Base-by-base conservation (phyloP, 768 basidiomycete genomes). In the Fomitopsis serialis region DNA sequence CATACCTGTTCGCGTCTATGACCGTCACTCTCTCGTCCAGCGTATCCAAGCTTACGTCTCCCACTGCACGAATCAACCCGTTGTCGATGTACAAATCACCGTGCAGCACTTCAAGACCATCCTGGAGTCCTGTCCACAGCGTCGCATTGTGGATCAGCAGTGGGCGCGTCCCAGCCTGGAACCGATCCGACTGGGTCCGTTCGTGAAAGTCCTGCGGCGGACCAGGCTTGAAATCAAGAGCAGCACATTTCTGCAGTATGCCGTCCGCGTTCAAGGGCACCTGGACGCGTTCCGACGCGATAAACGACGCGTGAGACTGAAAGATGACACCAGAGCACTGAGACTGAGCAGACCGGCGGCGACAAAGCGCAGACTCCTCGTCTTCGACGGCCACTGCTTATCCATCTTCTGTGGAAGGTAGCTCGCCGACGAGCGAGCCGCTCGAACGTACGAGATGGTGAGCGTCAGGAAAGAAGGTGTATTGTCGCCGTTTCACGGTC, bases 51-150 rank as follows among this genome's bases (percentile, higher is more conserved):
- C 54, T 45, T 3, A 53, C 57, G 10, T 61, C 37, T 2, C 84
- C 84, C 19, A 90, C 70, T 25, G 72, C 71, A 46, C 77, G 70
- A 55, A 92, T 76, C 15, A 92, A 49, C 0, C 90, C 89, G 47
- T 78, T 72, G 54, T 85, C 78, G 13, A 92, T 63, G 0, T 85
- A 68, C 2, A 92, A 64, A 49, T 84, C 81, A 0, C 82, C 83
- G n/a, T 69, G 68, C 10, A 85, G 57, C 8, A 84, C 63, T 57
- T 87, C 78, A 5, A 68, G 69, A 0, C 88, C 89, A 29, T 78
- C 70, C 10, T 74, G 58, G 8, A 70, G 67, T 0, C 89, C 91
- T 2, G 89, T 90, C 91, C 91, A 93, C 25, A 92, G 77, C 5
- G 78, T 82, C 10, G 83, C 88, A 63, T 92, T 89, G 54, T 70